These are phyloP conservation scores for Penicillium sp. DNA, from an alignment of 2,329 filamentous ascomycete species.

Conservation along the genomic window DNA sequence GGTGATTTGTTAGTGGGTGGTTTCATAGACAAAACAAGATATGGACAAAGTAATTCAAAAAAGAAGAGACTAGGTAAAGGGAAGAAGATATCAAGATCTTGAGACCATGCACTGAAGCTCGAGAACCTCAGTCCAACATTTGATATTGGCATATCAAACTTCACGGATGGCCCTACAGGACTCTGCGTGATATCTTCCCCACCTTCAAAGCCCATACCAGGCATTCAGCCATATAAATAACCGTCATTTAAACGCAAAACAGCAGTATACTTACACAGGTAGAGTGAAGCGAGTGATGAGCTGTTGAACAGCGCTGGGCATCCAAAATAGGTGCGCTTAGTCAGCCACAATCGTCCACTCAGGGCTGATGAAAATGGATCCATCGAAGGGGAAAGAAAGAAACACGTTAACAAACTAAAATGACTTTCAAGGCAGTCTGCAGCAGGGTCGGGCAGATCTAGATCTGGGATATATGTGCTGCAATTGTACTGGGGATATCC, in stretches of 20 bases:
- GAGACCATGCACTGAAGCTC: neutral
- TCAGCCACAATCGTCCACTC: too few species aligned
- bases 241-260: neutral
- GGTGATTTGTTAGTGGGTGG: neutral
- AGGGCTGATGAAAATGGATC: too few species aligned
- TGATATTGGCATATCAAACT: conserved; percentile 20
- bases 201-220: neutral
- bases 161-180: neutral
- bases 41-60: neutral
- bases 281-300: conserved; percentile 13
- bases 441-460: neutral
- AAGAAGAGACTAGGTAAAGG: neutral
- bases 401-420: neutral
- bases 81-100: neutral
- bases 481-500: neutral
- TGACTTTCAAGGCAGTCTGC: neutral
- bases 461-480: neutral
- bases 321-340: conserved; percentile 19
- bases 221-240: neutral
- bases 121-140: neutral
- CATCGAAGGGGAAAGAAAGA: neutral
- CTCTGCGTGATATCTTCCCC: neutral
- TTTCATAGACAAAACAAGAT: neutral
- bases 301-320: conserved; percentile 9
- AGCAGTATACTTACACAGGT: conserved; percentile 12